Conservation (phyloP, 768 basidiomycete species). For the Arthromyces matolae region DNA sequence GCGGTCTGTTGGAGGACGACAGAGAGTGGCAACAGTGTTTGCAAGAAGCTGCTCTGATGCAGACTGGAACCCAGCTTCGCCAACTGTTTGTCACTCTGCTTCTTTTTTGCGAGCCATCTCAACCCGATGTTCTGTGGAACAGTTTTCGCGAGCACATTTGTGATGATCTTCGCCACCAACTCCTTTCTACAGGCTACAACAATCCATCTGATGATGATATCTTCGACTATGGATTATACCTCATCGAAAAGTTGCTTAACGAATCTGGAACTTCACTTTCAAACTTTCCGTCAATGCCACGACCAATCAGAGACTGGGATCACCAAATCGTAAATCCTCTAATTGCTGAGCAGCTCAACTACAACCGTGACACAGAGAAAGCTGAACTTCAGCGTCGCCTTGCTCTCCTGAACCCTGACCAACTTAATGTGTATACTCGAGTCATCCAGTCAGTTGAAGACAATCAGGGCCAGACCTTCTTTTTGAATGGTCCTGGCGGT, state of each 20-base stretch:
- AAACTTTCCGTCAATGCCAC: slow-evolving; percentile 8
- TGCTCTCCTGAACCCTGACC: too few species aligned
- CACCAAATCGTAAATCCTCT: too few species aligned
- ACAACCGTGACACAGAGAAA: too few species aligned
- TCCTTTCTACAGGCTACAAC: slow-evolving; percentile 6
- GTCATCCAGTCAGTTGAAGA: too few species aligned
- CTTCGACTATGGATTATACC: slow-evolving; percentile 39
- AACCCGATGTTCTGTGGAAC: slow-evolving; percentile 36
- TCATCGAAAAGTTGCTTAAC: slow-evolving; percentile 29
- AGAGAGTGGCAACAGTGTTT: slow-evolving; percentile 43
- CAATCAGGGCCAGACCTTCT: too few species aligned
- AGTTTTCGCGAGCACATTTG: slow-evolving; percentile 31
- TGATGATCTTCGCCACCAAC: slow-evolving; percentile 34
- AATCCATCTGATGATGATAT: slow-evolving; percentile 27
- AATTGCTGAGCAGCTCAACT: too few species aligned
- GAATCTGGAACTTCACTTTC: slow-evolving; percentile 20
- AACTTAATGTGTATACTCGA: too few species aligned
- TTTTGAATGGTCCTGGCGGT: too few species aligned
- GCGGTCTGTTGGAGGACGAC: slow-evolving; percentile 44
- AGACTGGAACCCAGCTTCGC: slow-evolving; percentile 31
- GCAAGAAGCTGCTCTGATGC: slow-evolving; percentile 35
- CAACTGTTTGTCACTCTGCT: slow-evolving; percentile 41
- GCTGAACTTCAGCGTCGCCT: too few species aligned
- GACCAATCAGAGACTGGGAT: too few species aligned
- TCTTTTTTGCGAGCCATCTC: slow-evolving; percentile 26